Conservation (phyloP, 2,329 filamentous ascomycete species). For the Stagonosporopsis tanaceti region DNA sequence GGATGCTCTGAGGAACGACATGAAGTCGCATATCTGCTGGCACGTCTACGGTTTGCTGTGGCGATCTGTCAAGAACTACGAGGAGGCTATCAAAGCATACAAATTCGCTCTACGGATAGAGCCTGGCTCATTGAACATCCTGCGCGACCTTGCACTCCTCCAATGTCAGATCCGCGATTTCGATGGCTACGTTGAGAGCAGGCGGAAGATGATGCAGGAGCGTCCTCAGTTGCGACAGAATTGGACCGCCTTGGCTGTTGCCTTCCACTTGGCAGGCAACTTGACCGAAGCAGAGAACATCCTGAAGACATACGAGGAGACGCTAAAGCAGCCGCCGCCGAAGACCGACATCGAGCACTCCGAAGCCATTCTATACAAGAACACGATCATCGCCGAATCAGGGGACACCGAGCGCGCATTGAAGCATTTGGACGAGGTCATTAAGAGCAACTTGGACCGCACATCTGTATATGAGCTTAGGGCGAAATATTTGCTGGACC, state of each 20-base stretch:
- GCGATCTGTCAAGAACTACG: conserved; percentile 94
- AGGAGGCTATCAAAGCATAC: conserved; percentile 99
- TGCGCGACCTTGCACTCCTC: conserved; percentile 88
- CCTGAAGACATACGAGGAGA: conserved; percentile 90
- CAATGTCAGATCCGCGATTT: conserved; percentile 98
- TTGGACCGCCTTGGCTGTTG: conserved; percentile 97
- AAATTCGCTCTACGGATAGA: conserved; percentile 93
- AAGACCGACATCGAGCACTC: conserved; percentile 89
- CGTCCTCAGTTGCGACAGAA: conserved; percentile 85
- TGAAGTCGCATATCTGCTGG: conserved; percentile 99
- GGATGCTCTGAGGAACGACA: conserved; percentile 89
- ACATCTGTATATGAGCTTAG: conserved; percentile 84
- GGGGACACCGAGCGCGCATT: conserved; percentile 84
- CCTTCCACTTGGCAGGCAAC: conserved; percentile 89
- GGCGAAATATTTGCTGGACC: conserved; percentile 81
- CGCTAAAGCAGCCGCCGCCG: conserved; percentile 79
- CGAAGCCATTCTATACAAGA: conserved; percentile 94
- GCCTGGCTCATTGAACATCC: conserved; percentile 92
- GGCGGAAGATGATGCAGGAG: conserved; percentile 85
- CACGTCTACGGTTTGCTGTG: conserved; percentile 97
- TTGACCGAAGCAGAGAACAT: conserved; percentile 87
- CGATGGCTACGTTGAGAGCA: conserved; percentile 88
- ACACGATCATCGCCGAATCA: conserved; percentile 88
- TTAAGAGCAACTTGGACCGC: conserved; percentile 82
- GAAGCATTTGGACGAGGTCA: conserved; percentile 81